Conservation (phyloP, 768 basidiomycete genomes). For the Tremella fuciformis region DNA sequence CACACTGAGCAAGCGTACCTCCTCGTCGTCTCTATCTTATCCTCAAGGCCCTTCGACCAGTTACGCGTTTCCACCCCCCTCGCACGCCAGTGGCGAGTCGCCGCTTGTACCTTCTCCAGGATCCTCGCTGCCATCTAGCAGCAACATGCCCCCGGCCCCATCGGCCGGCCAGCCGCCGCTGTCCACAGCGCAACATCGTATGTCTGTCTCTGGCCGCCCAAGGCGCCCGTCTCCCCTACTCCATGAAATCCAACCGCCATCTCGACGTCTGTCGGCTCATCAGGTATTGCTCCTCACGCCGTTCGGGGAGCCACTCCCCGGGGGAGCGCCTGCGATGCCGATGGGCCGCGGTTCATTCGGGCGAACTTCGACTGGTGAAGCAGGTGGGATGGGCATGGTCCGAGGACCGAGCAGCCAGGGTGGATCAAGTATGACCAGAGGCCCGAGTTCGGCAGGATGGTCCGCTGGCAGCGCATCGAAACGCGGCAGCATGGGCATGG, state of each 20-base stretch:
- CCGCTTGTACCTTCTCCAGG: no score
- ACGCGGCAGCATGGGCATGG: background rate
- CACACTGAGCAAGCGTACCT: no score
- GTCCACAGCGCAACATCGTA: background rate
- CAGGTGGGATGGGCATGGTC: slow-evolving; percentile 24
- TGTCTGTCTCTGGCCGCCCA: background rate
- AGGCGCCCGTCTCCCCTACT: slow-evolving; percentile 29
- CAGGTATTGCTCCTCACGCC: slow-evolving; percentile 44
- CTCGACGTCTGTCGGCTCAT: slow-evolving; percentile 32
- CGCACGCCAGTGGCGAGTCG: no score
- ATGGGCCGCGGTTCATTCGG: no score
- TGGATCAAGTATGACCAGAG: background rate
- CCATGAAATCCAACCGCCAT: slow-evolving; percentile 46
- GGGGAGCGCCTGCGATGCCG: slow-evolving; percentile 8
- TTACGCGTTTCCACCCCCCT: no score
- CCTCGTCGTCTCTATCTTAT: no score
- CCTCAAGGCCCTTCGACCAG: no score
- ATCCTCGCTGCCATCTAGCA: no score
- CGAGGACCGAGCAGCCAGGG: slow-evolving; percentile 11
- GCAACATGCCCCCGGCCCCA: no score
- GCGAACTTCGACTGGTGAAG: background rate
- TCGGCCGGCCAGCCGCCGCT: background rate
- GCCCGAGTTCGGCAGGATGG: background rate
- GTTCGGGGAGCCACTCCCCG: slow-evolving; percentile 31
- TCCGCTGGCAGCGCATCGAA: slow-evolving; percentile 1